Evolutionary conservation across 768 basidiomycete genomes (phyloP), one percentile per base, ranked within the genome.

Genomic region (Calocera viscosa): DNA sequence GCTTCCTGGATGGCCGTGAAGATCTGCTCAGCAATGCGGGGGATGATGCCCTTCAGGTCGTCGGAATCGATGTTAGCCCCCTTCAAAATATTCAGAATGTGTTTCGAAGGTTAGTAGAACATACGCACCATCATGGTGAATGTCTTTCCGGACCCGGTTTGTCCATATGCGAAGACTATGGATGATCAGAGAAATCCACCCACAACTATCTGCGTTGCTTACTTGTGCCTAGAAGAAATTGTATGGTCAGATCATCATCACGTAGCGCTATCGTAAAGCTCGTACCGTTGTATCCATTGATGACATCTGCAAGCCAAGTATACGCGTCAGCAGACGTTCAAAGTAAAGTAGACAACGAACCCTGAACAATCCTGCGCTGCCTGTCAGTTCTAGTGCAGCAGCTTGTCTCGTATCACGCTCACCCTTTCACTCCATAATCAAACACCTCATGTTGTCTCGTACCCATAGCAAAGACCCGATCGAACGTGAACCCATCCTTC

Each of bases 381-480:
- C 41, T 64, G 47, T 22, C 40, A 49, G n/a, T 33, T n/a, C 35
- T 49, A 49, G 74, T 66, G 71, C 71, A 64, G 69, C 11, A 33
- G 60, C 67, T 32, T 3, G 7, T 24, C 16, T 24, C 43, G 38
- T 34, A 63, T 67, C 24, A 30, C 2, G 82, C 90, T 78, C 74
- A 92, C 91, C 94, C 95, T 77, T 94, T 95, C 41, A 99, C 91
- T 65, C 96, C 96, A 76, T 96, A 99, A 77, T 98, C 94, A 75
- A 97, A 99, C 60, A 99, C 93, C 76, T 97, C 93, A 65, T 85
- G 79, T 76, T 99, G 96, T 76, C 86, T 83, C 49, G 94, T 91
- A 41, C 82, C 85, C 82, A 94, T 92, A 66, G 92, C 88, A 76
- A 99, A 99, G 24, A 95, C 93, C 69, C 94, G 83, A 77, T 99